Base-by-base conservation (phyloP, 2,329 filamentous ascomycete genomes). In the Diaporthe vaccinii region DNA sequence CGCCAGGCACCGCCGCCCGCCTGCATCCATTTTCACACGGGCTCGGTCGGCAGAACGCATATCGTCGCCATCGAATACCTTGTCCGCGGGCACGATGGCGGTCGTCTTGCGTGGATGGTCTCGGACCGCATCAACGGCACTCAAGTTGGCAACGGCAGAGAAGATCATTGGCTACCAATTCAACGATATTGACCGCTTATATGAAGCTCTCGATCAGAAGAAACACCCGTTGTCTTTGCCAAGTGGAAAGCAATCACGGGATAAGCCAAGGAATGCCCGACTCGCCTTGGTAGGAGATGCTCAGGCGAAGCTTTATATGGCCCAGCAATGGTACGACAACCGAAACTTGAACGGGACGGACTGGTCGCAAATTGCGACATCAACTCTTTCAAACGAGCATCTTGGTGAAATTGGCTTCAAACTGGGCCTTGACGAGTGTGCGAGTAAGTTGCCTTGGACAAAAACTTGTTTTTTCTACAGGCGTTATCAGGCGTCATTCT, bases 161-260 rank as follows among this genome's bases (percentile, higher is more conserved):
- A 49, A 62, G 8, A 73, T 76, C 39, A 44, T 76, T n/a, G 75
- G 73, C 69, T 76, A 76, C 12, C 77, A 80, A 25, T 79, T 79
- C 41, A 82, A 80, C 49, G 74, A 79, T 59, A 77, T 82, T 44
- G 77, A 81, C 15, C 78, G 82, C 9, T 81, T 82, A 10, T 78
- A 79, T 34, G 78, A 74, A 39, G 81, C 81, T 44, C 72, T 83
- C 25, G 78, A 80, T 34, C 31, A 61, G 72, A 79, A 39, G 14
- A 55, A 15, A 51, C 17, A 5, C 14, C 10, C 1, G 0, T 10
- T 22, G 1, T 20, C 5, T 17, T 57, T n/a, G 15, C 9, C 46
- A 17, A 55, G 31, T 44, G 58, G 58, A 28, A 53, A 55, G 46
- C 10, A 6, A 8, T 0, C 4, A 1, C 20, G n/a, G 7, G 9